Evolutionary conservation across 305 asterid genomes (phyloP).

Genomic region (Fraxinus paxiana): DNA sequence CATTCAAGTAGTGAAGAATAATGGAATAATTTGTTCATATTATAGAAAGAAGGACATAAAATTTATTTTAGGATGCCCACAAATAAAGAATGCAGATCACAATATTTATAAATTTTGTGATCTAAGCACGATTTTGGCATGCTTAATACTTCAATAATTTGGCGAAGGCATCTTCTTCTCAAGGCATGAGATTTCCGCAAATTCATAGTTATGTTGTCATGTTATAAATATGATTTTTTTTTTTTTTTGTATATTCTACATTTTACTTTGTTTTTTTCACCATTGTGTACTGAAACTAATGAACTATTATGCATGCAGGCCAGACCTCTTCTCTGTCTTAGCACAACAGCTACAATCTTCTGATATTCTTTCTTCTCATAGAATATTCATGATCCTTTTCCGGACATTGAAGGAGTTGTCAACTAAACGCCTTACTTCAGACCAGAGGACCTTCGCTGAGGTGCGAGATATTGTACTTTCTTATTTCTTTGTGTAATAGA

Average conservation of each 20-base stretch:
- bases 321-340: slow-evolving; percentile 79
- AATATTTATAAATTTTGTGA: slow-evolving; percentile 6
- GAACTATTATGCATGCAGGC: slow-evolving; percentile 53
- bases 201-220: not conserved
- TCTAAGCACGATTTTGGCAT: not conserved
- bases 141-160: slow-evolving; percentile 9
- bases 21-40: not conserved
- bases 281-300: slow-evolving; percentile 17
- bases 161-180: slow-evolving; percentile 5
- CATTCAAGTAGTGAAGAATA: not conserved
- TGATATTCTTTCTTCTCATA: slow-evolving; percentile 80
- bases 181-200: slow-evolving; percentile 4
- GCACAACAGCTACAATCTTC: slow-evolving; percentile 88
- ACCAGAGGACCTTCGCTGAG: slow-evolving; percentile 79
- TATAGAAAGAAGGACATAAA: not conserved
- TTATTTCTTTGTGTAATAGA: slow-evolving; percentile 1
- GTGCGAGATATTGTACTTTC: slow-evolving; percentile 31
- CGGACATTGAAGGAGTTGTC: slow-evolving; percentile 92
- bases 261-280: not conserved
- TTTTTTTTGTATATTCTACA: not conserved
- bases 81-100: not conserved
- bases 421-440: slow-evolving; percentile 76
- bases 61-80: not conserved
- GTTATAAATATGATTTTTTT: slow-evolving; percentile 5
- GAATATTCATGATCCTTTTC: slow-evolving; percentile 83